These are phyloP conservation scores for Chiua virens DNA, from an alignment of 768 basidiomycete species.

Conservation along the genomic window DNA sequence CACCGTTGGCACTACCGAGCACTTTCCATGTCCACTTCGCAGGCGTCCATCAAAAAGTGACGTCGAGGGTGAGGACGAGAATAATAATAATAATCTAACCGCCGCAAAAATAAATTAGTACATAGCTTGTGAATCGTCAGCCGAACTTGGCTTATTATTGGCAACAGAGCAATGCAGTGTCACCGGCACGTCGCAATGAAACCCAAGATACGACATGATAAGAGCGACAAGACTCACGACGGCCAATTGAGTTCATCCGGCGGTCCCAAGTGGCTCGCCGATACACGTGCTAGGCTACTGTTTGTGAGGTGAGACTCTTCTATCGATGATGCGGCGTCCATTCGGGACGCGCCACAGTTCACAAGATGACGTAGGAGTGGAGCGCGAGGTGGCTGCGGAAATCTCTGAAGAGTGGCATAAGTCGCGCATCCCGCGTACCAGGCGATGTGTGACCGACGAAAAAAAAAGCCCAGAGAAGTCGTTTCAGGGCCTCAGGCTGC, in stretches of 20 bases:
- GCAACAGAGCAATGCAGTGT: background rate
- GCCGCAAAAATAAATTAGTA: too few species aligned
- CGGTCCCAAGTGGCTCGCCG: too few species aligned
- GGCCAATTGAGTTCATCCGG: background rate
- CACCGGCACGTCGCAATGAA: background rate
- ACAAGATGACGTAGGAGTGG: conserved; percentile 9
- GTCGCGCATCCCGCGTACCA: background rate
- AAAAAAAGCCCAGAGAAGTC: background rate
- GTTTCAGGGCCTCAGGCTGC: conserved; percentile 2
- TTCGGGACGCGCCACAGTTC: background rate
- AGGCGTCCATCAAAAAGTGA: too few species aligned
- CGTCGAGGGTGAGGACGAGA: too few species aligned
- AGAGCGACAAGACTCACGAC: too few species aligned
- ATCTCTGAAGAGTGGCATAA: conserved; percentile 2
- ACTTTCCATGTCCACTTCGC: too few species aligned
- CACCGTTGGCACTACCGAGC: too few species aligned
- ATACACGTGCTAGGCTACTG: background rate
- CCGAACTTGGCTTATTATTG: too few species aligned
- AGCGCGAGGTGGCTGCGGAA: conserved; percentile 1
- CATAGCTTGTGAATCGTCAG: too few species aligned
- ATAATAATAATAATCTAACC: too few species aligned
- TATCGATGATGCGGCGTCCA: background rate
- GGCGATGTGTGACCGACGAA: too few species aligned
- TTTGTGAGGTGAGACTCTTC: background rate
- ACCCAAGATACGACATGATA: too few species aligned